Evolutionary conservation across 2,329 filamentous ascomycete genomes (phyloP).

Genomic region (Sordariomycetes sp.): DNA sequence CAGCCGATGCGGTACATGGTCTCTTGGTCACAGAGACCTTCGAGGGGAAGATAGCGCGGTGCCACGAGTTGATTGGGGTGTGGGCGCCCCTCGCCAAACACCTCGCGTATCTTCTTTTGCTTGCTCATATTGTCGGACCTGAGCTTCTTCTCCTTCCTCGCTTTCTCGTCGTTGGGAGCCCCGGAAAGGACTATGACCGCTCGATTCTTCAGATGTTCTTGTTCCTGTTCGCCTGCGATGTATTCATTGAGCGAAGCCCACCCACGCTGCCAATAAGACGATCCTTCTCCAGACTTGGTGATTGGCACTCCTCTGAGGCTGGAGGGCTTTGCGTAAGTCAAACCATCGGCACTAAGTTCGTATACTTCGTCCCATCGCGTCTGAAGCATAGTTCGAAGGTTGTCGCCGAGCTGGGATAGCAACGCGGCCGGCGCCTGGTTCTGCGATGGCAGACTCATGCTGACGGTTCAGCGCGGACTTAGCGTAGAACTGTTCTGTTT

Average conservation of each 20-base stretch:
- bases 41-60: conserved; percentile 18
- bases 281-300: conserved; percentile 15
- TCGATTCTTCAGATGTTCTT: conserved; percentile 11
- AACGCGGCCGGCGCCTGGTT: too few relatives aligned
- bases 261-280: conserved; percentile 16
- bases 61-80: conserved; percentile 27
- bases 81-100: conserved; percentile 15
- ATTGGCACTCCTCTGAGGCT: conserved; percentile 17
- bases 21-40: conserved; percentile 23
- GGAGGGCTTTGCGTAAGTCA: conserved; percentile 12
- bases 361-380: conserved; percentile 10
- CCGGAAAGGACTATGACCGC: not conserved
- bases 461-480: not conserved
- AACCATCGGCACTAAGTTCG: conserved; percentile 11
- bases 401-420: not conserved
- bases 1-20: conserved; percentile 24
- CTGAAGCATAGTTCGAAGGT: conserved; percentile 3
- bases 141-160: conserved; percentile 1
- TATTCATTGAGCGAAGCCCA: conserved; percentile 21
- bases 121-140: conserved; percentile 21
- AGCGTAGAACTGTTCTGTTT: not conserved
- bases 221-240: conserved; percentile 13
- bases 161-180: not conserved
- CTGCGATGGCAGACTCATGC: not conserved
- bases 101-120: conserved; percentile 21